Percentiles rank a stretch among this genome's conserved stretches.
These are phyloP conservation scores for Styphnolobium japonicum DNA, from an alignment of 306 rosid species.

Conservation along the genomic window DNA sequence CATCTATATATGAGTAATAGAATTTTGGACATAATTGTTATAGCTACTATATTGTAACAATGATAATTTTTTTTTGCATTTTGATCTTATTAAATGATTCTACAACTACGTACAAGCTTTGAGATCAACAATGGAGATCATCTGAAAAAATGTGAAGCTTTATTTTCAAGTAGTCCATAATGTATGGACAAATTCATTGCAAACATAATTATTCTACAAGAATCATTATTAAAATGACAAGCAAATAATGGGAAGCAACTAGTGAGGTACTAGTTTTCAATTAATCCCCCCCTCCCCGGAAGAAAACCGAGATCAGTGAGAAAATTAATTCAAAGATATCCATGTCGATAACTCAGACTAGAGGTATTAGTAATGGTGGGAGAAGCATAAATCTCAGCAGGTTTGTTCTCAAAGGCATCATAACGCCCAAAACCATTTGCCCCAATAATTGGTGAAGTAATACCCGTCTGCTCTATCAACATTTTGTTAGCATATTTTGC, in stretches of 20 bases:
- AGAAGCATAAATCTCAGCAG: background rate
- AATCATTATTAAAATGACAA: background rate
- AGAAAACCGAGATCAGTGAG: background rate
- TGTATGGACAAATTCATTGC: background rate
- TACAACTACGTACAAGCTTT: background rate
- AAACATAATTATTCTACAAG: background rate
- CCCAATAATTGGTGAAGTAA: background rate
- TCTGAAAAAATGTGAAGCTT: background rate
- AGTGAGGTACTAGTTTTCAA: background rate
- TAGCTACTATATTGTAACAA: too few relatives aligned
- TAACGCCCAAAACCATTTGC: background rate
- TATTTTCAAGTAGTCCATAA: background rate
- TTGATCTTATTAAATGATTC: background rate
- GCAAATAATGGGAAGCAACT: background rate
- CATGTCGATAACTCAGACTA: slow-evolving; percentile 14
- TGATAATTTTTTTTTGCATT: background rate
- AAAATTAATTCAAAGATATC: slow-evolving; percentile 17
- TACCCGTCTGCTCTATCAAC: background rate
- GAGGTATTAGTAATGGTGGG: background rate
- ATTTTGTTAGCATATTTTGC: slow-evolving; percentile 18
- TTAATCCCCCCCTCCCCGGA: background rate
- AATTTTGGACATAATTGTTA: too few relatives aligned
- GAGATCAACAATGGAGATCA: background rate
- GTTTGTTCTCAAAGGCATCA: background rate
- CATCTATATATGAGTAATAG: too few relatives aligned